Conservation (phyloP, 2,329 filamentous ascomycete species). For the Huntiella abstrusa region DNA sequence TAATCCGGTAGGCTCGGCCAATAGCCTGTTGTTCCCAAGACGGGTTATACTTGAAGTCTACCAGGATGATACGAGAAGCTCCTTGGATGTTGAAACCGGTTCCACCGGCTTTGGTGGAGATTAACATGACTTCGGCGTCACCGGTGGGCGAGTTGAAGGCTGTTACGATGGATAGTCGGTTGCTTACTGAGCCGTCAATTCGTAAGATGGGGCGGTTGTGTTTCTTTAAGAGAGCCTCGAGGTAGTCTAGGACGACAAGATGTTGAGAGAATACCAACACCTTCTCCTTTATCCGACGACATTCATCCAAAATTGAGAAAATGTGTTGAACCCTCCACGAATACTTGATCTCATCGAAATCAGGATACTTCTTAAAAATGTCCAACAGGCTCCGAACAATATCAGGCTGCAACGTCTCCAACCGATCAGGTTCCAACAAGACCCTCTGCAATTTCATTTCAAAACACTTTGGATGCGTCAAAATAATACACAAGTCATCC, state of each 20-base stretch:
- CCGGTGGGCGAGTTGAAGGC: slow-evolving; percentile 40
- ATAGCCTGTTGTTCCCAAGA: slow-evolving; percentile 71
- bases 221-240: slow-evolving; percentile 36
- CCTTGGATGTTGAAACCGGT: slow-evolving; percentile 67
- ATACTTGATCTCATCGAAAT: slow-evolving; percentile 7
- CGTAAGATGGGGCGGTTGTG: slow-evolving; percentile 32
- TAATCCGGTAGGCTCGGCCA: slow-evolving; percentile 69
- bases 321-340: slow-evolving; percentile 30
- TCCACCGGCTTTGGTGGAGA: slow-evolving; percentile 69
- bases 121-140: slow-evolving; percentile 45
- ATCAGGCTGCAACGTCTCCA: slow-evolving; percentile 3
- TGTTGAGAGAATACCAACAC: slow-evolving; percentile 66
- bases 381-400: background rate
- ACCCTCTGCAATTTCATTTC: slow-evolving; percentile 16
- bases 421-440: background rate
- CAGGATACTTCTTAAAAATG: slow-evolving; percentile 5
- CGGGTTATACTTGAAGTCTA: slow-evolving; percentile 70
- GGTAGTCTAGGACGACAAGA: slow-evolving; percentile 47
- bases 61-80: slow-evolving; percentile 71
- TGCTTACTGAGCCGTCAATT: slow-evolving; percentile 47
- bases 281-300: slow-evolving; percentile 45
- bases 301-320: slow-evolving; percentile 44
- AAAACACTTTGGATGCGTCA: slow-evolving; percentile 34
- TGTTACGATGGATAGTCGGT: slow-evolving; percentile 45
- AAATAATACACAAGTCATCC: slow-evolving; percentile 26